These are phyloP conservation scores for Colletotrichum eremochloae DNA, from an alignment of 2,329 filamentous ascomycete species.

Conservation along the genomic window DNA sequence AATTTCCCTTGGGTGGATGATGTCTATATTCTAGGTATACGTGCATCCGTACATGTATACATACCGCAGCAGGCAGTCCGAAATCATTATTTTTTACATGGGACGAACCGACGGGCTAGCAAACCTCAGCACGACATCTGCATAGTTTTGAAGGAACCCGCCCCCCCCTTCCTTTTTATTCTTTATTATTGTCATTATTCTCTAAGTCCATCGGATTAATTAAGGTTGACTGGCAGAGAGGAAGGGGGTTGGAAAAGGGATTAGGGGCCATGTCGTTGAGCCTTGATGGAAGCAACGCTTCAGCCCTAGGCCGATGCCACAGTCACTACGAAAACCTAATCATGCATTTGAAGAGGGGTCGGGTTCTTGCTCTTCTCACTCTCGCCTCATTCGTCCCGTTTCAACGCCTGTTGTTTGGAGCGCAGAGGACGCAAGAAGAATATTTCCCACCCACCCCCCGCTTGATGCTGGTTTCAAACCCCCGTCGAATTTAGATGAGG, in stretches of 20 bases:
- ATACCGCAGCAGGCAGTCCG: neutral
- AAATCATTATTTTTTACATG: neutral
- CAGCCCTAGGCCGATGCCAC: conserved; percentile 28
- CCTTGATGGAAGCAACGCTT: neutral
- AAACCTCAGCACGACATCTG: neutral
- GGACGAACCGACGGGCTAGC: conserved; percentile 27
- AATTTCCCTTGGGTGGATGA: conserved; percentile 22
- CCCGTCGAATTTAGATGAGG: conserved; percentile 36
- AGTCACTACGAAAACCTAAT: neutral
- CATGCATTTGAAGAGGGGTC: neutral
- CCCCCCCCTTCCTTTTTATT: neutral
- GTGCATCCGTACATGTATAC: neutral
- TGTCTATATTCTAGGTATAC: conserved; percentile 1
- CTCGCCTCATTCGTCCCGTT: neutral
- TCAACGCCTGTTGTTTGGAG: neutral
- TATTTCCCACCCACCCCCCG: conserved; percentile 14
- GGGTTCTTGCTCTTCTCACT: neutral
- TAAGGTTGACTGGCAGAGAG: neutral
- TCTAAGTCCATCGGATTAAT: conserved; percentile 19
- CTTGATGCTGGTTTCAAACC: conserved; percentile 29
- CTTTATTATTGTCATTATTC: neutral
- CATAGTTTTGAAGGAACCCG: neutral
- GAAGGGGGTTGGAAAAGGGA: neutral
- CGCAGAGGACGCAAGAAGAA: neutral
- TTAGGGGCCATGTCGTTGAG: conserved; percentile 4